Base-by-base conservation (phyloP, 805 yeast genomes). In the Kodamaea laetipori region DNA sequence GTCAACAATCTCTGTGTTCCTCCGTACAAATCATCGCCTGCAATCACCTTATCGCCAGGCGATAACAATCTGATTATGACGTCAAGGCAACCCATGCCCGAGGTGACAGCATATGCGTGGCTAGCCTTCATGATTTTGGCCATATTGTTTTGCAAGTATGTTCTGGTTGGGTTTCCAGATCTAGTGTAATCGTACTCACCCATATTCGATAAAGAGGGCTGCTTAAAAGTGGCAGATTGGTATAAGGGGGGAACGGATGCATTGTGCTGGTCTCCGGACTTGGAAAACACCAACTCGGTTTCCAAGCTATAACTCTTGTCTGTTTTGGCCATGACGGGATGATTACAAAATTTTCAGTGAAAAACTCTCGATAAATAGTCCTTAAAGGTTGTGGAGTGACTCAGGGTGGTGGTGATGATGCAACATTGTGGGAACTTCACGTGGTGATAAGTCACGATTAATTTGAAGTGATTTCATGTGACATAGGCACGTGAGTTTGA, bases 141-240 rank as follows among this genome's bases (percentile, higher is more conserved):
- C 55, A 90, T 59, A 55, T 90, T 95, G 37, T 77, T 71, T 63
- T 90, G 96, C 47, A 90, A 66, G 31, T 79, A 78, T 0, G 92
- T 79, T 63, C 98, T 76, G 1, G 97, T 88, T 17, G 98, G 98
- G 66, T 90, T 90, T 3, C 98, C 97, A 10, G 95, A 84, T 54
- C 98, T 75, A 0, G 97, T 88, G 66, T 87, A 87, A 54, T 82
- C 84, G 49, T 71, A 71, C 48, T 75, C 78, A 2, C 95, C 92
- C 83, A 86, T 78, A 54, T 84, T 81, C 30, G 78, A 71, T 48
- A 87, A 68, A 0, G 86, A 78, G 35, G 74, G 75, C 63, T 87
- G 94, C 65, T 89, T 90, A 73, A 90, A 90, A 4, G 98, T 90
- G n/a, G 98, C 96, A 0, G 94, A 80, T 63, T 88, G 95, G 66